Evolutionary conservation across 2,329 filamentous ascomycete genomes (phyloP).

Genomic region (Xylaria sp.): DNA sequence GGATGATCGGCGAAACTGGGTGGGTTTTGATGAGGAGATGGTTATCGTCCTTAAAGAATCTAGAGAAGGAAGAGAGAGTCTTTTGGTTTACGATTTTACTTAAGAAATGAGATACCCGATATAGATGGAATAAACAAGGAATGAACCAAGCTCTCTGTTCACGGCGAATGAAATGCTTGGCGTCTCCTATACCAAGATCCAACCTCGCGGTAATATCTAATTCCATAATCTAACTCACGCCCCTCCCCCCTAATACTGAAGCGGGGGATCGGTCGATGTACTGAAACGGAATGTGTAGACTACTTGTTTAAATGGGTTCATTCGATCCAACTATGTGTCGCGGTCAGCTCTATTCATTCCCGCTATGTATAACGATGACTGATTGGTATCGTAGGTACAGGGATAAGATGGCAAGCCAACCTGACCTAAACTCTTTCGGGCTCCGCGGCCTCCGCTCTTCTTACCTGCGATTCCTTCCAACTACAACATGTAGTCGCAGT

Average conservation of each 20-base stretch:
- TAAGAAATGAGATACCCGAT: slow-evolving; percentile 35
- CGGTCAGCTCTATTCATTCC: neutral
- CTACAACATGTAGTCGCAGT: neutral
- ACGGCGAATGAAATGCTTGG: neutral
- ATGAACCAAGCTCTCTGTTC: no score
- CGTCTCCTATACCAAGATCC: neutral
- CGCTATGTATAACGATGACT: no score
- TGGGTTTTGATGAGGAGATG: slow-evolving; percentile 92
- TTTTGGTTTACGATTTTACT: slow-evolving; percentile 91
- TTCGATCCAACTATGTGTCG: no score
- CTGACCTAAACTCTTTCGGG: slow-evolving; percentile 51
- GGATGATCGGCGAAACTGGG: slow-evolving; percentile 69
- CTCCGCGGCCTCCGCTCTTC: slow-evolving; percentile 48
- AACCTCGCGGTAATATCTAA: neutral
- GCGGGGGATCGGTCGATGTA: no score
- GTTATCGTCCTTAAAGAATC: slow-evolving; percentile 86
- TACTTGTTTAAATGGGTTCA: no score
- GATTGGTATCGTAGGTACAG: neutral
- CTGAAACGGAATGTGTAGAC: no score
- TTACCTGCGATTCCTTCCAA: neutral
- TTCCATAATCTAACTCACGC: neutral
- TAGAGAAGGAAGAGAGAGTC: slow-evolving; percentile 72
- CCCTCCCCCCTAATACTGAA: neutral
- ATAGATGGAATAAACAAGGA: neutral
- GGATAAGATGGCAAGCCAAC: slow-evolving; percentile 5